Evolutionary conservation across 257 asterid species (phyloP).

Genomic region (Solanum paucissectum): DNA sequence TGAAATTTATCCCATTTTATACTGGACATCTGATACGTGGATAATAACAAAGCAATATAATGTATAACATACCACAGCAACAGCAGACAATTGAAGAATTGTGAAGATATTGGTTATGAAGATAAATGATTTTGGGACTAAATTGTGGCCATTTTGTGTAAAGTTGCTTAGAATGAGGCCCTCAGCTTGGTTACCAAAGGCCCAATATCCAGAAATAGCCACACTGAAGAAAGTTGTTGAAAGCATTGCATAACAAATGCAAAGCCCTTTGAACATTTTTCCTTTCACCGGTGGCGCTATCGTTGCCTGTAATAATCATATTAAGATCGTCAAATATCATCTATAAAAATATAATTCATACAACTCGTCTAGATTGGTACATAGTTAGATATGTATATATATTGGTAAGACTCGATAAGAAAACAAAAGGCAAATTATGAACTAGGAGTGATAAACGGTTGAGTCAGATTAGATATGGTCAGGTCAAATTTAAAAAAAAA

Average conservation of each 20-base stretch:
- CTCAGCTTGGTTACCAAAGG: constrained; percentile 60
- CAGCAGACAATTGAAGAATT: constrained; percentile 81
- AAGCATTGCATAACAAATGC: constrained; percentile 59
- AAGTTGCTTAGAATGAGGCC: constrained; percentile 64
- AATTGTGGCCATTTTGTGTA: constrained; percentile 34
- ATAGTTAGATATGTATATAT: not conserved
- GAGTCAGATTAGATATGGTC: not conserved
- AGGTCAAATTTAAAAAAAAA: too few relatives aligned
- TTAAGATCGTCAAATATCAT: not conserved
- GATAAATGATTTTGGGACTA: constrained; percentile 65
- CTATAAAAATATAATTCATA: not conserved
- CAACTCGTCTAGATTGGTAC: not conserved
- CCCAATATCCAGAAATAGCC: constrained; percentile 86
- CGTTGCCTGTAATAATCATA: constrained; percentile 46
- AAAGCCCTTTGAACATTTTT: constrained; percentile 88
- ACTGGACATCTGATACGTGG: not conserved
- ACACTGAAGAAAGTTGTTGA: constrained; percentile 62
- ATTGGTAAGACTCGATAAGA: not conserved
- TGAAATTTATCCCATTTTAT: not conserved
- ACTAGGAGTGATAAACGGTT: not conserved
- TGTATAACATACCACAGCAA: constrained; percentile 49
- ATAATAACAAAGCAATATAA: not conserved
- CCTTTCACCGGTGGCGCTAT: constrained; percentile 82
- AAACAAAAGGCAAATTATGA: not conserved
- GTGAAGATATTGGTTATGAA: constrained; percentile 59